Base-by-base conservation (phyloP, 306 rosid genomes). In the Casuarina equisetifolia region DNA sequence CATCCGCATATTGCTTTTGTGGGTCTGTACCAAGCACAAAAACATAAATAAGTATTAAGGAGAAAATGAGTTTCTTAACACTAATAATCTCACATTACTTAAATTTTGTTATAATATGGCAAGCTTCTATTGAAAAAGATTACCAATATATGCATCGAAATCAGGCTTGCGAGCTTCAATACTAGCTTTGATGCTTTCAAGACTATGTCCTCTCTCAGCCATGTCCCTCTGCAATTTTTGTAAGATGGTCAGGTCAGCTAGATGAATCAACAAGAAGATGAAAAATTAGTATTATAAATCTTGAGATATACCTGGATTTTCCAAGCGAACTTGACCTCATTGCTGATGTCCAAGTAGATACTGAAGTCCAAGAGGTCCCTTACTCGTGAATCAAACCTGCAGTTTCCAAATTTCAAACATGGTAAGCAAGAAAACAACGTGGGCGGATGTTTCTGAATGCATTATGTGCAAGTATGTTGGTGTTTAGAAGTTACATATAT, bases 151-250 rank as follows among this genome's bases (percentile, higher is more conserved):
- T 32, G 99, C 99, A 1, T 96, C 99, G 57, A 96, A 96, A 66
- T 96, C 99, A 59, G 99, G 99, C 74, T 96, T 96, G 53, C 99
- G 86, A 59, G 98, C 98, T 86, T 96, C 93, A 51, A 96, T 96
- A 74, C 99, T 96, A 81, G 98, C 99, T 84, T 96, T 96, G 87
- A 96, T 96, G 88, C 99, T 96, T 84, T 96, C 99, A 48, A 96
- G 99, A 73, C 99, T 96, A 61, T 96, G 99, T 68, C 99, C 99
- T 73, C 99, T 94, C 72, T 96, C 99, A 43, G 99, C 97, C 99
- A 96, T 96, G 87, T 96, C 99, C 78, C 99, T 91, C 99, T 96
- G 83, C 69, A 62, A 75, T 79, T 74, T 59, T 78, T 78, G 46
- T 39, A 36, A 67, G 52, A 63, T 79, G 10, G 49, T 84, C 15